Evolutionary conservation across 108 stramenopile genomes (phyloP).

Genomic region (Fistulifera solaris): DNA sequence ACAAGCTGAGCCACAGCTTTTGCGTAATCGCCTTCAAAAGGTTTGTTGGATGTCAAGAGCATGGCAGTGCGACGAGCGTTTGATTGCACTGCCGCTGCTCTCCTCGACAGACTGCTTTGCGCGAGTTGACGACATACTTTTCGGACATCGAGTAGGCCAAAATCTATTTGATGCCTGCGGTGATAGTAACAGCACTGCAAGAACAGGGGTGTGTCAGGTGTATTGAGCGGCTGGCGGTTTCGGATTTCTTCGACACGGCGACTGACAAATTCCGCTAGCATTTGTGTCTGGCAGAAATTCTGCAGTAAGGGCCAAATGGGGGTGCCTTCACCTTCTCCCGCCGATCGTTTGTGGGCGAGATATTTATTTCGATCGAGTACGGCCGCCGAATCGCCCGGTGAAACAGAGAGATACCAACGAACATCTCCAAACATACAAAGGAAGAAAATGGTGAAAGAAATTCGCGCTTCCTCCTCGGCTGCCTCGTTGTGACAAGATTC

Average conservation of each 20-base stretch:
- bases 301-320: constrained; percentile 60
- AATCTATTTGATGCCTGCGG: constrained; percentile 52
- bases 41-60: constrained; percentile 61
- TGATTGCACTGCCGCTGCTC: constrained; percentile 32
- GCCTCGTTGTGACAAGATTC: constrained; percentile 65
- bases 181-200: constrained; percentile 54
- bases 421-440: constrained; percentile 70
- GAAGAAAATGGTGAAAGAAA: constrained; percentile 74
- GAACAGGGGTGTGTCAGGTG: constrained; percentile 63
- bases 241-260: constrained; percentile 67
- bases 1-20: constrained; percentile 50
- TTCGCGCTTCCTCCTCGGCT: constrained; percentile 62
- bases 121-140: constrained; percentile 57
- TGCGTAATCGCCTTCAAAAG: constrained; percentile 59
- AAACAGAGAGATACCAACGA: constrained; percentile 53
- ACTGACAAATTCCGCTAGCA: constrained; percentile 69
- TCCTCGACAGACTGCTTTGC: constrained; percentile 38
- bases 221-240: constrained; percentile 15
- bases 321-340: constrained; percentile 60
- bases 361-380: constrained; percentile 61
- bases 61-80: constrained; percentile 52
- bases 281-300: constrained; percentile 63
- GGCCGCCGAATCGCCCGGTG: constrained; percentile 32
- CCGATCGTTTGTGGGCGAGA: constrained; percentile 55
- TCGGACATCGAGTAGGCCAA: constrained; percentile 49